These are phyloP conservation scores for Liriodendron chinense DNA, from an alignment of 164 flowering plant genomes.

Conservation along the genomic window DNA sequence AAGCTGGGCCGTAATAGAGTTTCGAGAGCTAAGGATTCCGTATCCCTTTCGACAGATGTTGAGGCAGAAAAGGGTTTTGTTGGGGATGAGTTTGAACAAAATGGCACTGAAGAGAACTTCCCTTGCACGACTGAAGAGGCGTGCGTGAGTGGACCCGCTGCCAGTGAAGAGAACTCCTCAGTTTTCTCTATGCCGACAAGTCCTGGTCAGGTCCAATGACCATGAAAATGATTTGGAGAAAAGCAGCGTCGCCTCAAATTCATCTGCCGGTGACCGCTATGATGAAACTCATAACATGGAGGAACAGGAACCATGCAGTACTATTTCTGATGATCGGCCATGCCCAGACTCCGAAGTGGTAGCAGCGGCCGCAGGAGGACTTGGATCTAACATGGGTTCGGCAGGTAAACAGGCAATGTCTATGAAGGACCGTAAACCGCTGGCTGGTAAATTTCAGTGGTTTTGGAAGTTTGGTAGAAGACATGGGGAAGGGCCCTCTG, in stretches of 20 bases:
- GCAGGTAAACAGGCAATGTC: conserved; percentile 21
- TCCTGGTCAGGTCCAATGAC: conserved; percentile 46
- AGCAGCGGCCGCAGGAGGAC: conserved; percentile 17
- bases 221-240: conserved; percentile 54
- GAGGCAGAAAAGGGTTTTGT: background rate
- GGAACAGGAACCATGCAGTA: conserved; percentile 24
- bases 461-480: conserved; percentile 76
- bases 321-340: conserved; percentile 26
- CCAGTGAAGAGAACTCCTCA: conserved; percentile 59
- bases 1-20: conserved; percentile 22
- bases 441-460: conserved; percentile 76
- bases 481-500: conserved; percentile 46
- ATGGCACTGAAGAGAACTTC: conserved; percentile 17
- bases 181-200: conserved; percentile 56
- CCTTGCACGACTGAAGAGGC: conserved; percentile 27
- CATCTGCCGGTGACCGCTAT: conserved; percentile 42
- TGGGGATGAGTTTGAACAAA: conserved; percentile 17
- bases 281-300: conserved; percentile 23
- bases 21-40: conserved; percentile 16
- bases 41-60: conserved; percentile 16
- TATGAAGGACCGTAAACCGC: conserved; percentile 54
- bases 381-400: conserved; percentile 4
- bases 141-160: conserved; percentile 32
- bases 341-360: conserved; percentile 39
- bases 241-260: conserved; percentile 68